These are phyloP conservation scores for Coemansia aciculifera DNA, from an alignment of 192 early-diverging fungal genomes.

Conservation along the genomic window DNA sequence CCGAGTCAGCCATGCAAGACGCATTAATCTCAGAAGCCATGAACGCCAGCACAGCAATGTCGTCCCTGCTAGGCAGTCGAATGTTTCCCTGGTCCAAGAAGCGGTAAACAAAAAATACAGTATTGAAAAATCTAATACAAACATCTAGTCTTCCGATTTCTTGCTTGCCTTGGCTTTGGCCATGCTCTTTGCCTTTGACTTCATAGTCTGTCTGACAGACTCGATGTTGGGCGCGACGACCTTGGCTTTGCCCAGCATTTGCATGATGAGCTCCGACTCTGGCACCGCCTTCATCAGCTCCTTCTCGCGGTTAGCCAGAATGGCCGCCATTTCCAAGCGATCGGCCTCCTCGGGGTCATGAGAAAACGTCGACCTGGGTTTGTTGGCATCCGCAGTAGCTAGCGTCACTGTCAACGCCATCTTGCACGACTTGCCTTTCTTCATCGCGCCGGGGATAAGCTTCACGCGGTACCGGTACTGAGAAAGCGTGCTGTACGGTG, in stretches of 20 bases:
- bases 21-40: constrained; percentile 47
- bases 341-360: constrained; percentile 32
- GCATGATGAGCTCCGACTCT: constrained; percentile 77
- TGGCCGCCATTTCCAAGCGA: constrained; percentile 35
- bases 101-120: neutral
- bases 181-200: constrained; percentile 38
- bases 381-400: constrained; percentile 39
- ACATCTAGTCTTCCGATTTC: neutral
- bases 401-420: constrained; percentile 53
- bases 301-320: constrained; percentile 61
- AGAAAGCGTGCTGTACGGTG: constrained; percentile 82
- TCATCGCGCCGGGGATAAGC: constrained; percentile 83
- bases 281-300: constrained; percentile 81
- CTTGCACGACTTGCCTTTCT: constrained; percentile 86
- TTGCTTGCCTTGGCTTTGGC: constrained; percentile 36
- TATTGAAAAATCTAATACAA: neutral
- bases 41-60: constrained; percentile 47
- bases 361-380: constrained; percentile 11
- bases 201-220: constrained; percentile 58
- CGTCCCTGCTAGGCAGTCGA: constrained; percentile 40
- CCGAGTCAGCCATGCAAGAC: constrained; percentile 54
- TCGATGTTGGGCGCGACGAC: constrained; percentile 77
- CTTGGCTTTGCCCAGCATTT: constrained; percentile 88
- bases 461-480: constrained; percentile 96
- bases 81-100: constrained; percentile 52